Percentiles rank a stretch among this genome's conserved stretches.
These are phyloP conservation scores for Neurospora sp. DNA, from an alignment of 495 filamentous ascomycete genomes.

Conservation along the genomic window DNA sequence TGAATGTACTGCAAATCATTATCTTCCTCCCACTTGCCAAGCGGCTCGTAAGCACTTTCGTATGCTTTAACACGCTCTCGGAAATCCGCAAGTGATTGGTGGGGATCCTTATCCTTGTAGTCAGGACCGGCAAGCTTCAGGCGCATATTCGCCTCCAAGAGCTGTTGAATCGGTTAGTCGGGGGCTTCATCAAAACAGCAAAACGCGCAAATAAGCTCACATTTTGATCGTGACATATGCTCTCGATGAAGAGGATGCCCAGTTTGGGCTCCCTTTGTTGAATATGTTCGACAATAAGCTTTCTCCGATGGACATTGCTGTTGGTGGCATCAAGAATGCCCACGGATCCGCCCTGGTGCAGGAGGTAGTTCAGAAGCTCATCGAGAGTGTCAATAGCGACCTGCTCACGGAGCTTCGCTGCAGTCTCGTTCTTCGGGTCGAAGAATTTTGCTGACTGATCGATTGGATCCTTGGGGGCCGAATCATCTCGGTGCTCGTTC, in stretches of 20 bases:
- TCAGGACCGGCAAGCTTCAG: slow-evolving; percentile 95
- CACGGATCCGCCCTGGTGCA: slow-evolving; percentile 75
- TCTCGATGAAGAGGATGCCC: slow-evolving; percentile 89
- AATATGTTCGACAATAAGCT: slow-evolving; percentile 74
- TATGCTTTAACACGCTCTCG: slow-evolving; percentile 89
- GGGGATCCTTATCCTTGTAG: slow-evolving; percentile 86
- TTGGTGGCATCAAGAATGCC: slow-evolving; percentile 98
- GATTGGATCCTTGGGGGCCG: slow-evolving; percentile 39
- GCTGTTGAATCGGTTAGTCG: slow-evolving; percentile 17
- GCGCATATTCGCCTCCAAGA: slow-evolving; percentile 95
- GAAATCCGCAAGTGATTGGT: slow-evolving; percentile 76
- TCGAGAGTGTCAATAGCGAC: slow-evolving; percentile 87
- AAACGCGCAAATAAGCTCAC: slow-evolving; percentile 20
- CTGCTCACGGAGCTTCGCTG: slow-evolving; percentile 77
- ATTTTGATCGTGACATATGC: slow-evolving; percentile 72
- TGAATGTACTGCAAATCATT: slow-evolving; percentile 84
- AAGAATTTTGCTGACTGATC: slow-evolving; percentile 93
- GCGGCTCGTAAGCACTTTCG: slow-evolving; percentile 80
- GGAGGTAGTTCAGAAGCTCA: slow-evolving; percentile 79
- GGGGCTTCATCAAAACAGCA: neutral
- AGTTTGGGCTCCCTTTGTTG: slow-evolving; percentile 74
- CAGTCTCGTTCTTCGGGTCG: slow-evolving; percentile 77
- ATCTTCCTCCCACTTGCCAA: slow-evolving; percentile 85
- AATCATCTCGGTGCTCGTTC: slow-evolving; percentile 6
- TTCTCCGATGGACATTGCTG: slow-evolving; percentile 77